phyloP scores from a whole-genome alignment of 331 rosid genomes.

The Rosa hybrid region DNA sequence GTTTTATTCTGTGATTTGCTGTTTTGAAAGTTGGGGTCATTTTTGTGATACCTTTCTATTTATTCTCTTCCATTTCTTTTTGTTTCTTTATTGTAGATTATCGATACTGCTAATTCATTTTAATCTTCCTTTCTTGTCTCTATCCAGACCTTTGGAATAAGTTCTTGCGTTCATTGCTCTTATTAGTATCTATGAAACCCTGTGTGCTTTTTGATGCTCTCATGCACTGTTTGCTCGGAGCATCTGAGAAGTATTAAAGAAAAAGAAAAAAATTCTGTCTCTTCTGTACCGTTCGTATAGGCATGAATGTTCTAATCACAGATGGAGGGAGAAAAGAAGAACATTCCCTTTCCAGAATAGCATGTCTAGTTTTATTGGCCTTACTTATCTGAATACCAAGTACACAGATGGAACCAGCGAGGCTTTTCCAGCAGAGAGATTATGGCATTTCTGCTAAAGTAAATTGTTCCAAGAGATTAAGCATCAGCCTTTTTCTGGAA shows the following conservation, averaged over 20 bases:
- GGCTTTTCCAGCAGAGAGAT: not conserved
- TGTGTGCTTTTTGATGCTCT: conserved; percentile 38
- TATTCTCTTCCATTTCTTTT: conserved; percentile 20
- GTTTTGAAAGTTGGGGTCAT: conserved; percentile 23
- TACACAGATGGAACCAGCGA: not conserved
- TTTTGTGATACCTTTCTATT: conserved; percentile 26
- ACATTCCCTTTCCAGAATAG: not conserved
- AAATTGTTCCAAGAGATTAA: conserved; percentile 26
- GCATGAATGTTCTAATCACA: not conserved
- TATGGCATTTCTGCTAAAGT: conserved; percentile 10
- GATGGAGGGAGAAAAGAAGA: not conserved
- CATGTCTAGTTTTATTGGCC: not conserved
- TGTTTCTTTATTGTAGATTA: not conserved
- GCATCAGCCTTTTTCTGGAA: conserved; percentile 37
- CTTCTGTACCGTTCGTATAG: conserved; percentile 14
- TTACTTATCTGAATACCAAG: not conserved
- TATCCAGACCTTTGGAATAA: conserved; percentile 44
- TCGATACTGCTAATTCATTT: not conserved
- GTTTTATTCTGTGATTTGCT: conserved; percentile 40
- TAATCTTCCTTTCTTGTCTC: conserved; percentile 27
- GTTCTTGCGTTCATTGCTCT: conserved; percentile 43
- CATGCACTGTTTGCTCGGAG: conserved; percentile 24
- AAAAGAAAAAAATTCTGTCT: conserved; percentile 6
- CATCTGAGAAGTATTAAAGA: conserved; percentile 9
- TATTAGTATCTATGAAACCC: conserved; percentile 44